Base-by-base conservation (phyloP, 306 rosid species). In the Vigna reflexopilosa region DNA sequence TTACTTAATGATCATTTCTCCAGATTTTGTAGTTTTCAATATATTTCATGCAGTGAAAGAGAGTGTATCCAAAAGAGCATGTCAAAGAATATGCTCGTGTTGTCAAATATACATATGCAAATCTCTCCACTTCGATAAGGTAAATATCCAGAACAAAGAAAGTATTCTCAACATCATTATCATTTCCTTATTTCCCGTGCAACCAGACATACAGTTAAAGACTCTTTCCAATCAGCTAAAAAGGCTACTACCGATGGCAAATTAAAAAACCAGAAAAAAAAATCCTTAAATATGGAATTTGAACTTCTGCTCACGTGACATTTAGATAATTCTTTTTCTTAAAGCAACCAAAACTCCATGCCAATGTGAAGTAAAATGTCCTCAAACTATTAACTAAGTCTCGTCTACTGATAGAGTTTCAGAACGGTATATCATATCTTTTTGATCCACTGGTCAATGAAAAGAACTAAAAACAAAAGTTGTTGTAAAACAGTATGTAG, bases 301-400 rank as follows among this genome's bases (percentile, higher is more conserved):
- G 13, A 50, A 38, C 52, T 76, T 56, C 59, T 30, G 67, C 67
- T 11, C 58, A 24, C 50, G 13, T 63, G 22, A 28, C 36, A 28
- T 24, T 54, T 40, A 73, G 12, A 74, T 14, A 44, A 20, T 36
- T 48, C 13, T 58, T 67, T 24, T 56, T 22, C 80, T 65, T 44
- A 62, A n/a, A 70, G 24, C 26, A 75, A 75, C 69, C 62, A 44
- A 58, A 51, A 9, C 59, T 73, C 68, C 51, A 32, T 24, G 56
- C 45, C 56, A 49, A 10, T 20, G 9, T 20, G 22, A 76, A 58
- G 36, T 15, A 30, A 68, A 42, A 28, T 30, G 69, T 30, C 51
- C 63, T 22, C 34, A 80, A 58, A 58, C 75, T 44, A 14, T 73
- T 32, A 45, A 81, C 65, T 48, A n/a, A 32, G 30, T 56, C 55